phyloP scores from a whole-genome alignment of 1,139 yeast genomes.

The Pichia sp. region DNA sequence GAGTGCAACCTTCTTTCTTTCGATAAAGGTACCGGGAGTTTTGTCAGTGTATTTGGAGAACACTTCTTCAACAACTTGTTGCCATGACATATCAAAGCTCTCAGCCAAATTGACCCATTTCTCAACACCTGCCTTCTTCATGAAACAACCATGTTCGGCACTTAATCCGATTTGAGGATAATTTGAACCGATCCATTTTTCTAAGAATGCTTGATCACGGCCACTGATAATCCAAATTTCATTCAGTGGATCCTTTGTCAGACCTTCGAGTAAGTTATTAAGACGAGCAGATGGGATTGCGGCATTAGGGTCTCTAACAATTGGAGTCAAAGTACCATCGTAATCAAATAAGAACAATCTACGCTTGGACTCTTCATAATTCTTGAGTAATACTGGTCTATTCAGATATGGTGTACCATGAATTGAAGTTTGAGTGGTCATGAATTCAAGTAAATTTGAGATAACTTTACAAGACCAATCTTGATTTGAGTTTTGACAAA shows the following conservation, averaged over 20 bases:
- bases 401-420: conserved; percentile 85
- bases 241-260: conserved; percentile 76
- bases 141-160: conserved; percentile 98
- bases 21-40: conserved; percentile 89
- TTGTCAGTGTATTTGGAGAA: conserved; percentile 75
- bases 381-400: conserved; percentile 59
- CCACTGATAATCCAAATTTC: conserved; percentile 96
- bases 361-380: conserved; percentile 59
- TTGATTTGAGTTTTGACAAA: conserved; percentile 72
- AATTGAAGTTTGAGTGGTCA: conserved; percentile 37
- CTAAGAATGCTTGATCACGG: conserved; percentile 87
- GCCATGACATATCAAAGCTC: conserved; percentile 93
- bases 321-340: conserved; percentile 96
- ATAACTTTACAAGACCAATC: conserved; percentile 75
- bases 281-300: conserved; percentile 89
- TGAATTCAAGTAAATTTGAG: conserved; percentile 41
- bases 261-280: conserved; percentile 53
- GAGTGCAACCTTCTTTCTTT: conserved; percentile 86
- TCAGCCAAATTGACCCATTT: conserved; percentile 87
- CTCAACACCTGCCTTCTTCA: conserved; percentile 61
- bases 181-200: conserved; percentile 79
- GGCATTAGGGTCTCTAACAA: conserved; percentile 96
- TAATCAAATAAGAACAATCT: conserved; percentile 90
- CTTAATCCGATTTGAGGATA: conserved; percentile 68
- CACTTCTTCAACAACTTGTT: conserved; percentile 68